Base-by-base conservation (phyloP, 768 basidiomycete species). In the Pulveroboletus sp. region DNA sequence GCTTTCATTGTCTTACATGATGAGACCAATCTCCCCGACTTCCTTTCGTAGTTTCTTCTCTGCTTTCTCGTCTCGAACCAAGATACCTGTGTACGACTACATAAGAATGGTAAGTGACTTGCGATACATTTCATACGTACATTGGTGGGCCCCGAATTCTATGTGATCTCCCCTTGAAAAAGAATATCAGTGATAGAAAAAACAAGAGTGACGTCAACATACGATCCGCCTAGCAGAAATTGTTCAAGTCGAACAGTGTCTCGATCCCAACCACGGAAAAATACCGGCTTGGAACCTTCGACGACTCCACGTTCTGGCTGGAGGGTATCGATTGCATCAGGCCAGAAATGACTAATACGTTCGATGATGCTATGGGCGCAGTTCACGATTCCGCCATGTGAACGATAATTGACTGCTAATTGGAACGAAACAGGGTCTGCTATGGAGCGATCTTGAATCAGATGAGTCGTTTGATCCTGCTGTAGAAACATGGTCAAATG, bases 381-480 rank as follows among this genome's bases (percentile, higher is more conserved):
- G 39, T 82, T 72, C n/a, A 89, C 80, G 36, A 89, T 88, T 2
- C 87, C 87, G 0, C 76, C 77, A 57, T 87, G 84, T 0, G 84
- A 87, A 6, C 87, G 77, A 55, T 85, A 87, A 57, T 89, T 89
- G 41, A 76, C 68, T 0, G 75, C 65, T 1, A 90, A 71, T 52
- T 83, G 79, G 58, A 88, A 88, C 0, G 72, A 69, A 34, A 49
- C 52, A 4, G 71, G 75, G 1, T 62, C 53, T 10, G 46, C 44
- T 25, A 65, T 50, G 5, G 55, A 34, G 1, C 54, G 53, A 36
- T 56, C 45, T 3, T 45, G 50, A 25, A 56, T 46, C n/a, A 40
- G n/a, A 45, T 45, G 43, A 14, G 14, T 21, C 19, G 40, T 44
- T n/a, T 60, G 56, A 27, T 63, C 53, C 51, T 51, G 55, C 69